phyloP scores from a whole-genome alignment of 768 basidiomycete genomes.

The Mycena kentingensis region DNA sequence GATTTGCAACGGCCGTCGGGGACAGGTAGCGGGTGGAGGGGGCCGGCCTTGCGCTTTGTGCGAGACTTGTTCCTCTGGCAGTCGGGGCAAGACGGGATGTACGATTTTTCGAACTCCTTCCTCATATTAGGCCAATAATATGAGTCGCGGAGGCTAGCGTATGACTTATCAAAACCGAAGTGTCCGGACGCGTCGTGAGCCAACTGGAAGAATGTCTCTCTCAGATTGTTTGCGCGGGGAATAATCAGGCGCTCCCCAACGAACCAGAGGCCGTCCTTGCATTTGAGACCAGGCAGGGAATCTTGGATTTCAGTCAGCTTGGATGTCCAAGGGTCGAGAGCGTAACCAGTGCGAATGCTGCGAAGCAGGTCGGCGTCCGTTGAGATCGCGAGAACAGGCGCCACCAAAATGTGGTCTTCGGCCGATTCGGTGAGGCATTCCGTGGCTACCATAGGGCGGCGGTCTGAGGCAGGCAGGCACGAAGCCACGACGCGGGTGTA shows the following conservation, averaged over 20 bases:
- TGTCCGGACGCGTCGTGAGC: constrained; percentile 19
- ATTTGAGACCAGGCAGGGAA: constrained; percentile 1
- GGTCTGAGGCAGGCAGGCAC: neutral
- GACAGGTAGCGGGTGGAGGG: constrained; percentile 28
- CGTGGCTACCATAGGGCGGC: neutral
- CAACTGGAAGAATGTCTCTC: constrained; percentile 18
- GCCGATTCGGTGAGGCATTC: neutral
- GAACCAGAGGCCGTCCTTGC: neutral
- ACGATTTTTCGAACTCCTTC: constrained; percentile 17
- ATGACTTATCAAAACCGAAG: constrained; percentile 25
- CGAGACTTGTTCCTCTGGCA: constrained; percentile 36
- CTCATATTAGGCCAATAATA: constrained; percentile 24
- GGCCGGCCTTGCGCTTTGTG: constrained; percentile 20
- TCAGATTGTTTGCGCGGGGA: neutral
- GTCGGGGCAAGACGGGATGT: constrained; percentile 28
- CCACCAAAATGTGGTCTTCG: neutral
- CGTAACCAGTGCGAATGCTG: neutral
- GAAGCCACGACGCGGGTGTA: neutral
- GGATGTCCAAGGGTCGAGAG: constrained; percentile 7
- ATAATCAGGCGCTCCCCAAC: constrained; percentile 5
- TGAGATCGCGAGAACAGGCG: neutral
- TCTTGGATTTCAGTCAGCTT: constrained; percentile 1
- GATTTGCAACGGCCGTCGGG: constrained; percentile 19
- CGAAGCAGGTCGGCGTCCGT: neutral
- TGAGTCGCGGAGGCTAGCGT: constrained; percentile 4